A percentile compares a stretch with the other conserved stretches of the same genome.
Conservation (phyloP, 2,329 filamentous ascomycete genomes). For the Sporothrix inflata region DNA sequence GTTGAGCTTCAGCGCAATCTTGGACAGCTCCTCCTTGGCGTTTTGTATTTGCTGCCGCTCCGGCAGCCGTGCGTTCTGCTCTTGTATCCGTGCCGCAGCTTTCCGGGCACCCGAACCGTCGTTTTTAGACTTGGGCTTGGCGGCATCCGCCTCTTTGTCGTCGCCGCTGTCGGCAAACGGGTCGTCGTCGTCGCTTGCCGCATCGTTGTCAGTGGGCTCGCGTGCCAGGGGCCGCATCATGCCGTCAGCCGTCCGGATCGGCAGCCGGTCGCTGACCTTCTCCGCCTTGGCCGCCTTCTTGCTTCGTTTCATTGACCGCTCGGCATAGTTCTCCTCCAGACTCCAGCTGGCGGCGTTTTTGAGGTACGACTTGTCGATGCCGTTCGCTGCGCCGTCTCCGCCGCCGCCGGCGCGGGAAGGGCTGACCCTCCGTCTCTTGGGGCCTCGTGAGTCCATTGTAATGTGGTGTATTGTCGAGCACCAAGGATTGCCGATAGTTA, state of each 20-base stretch:
- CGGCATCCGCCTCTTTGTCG: conserved; percentile 48
- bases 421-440: conserved; percentile 62
- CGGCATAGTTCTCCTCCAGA: conserved; percentile 89
- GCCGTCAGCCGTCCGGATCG: conserved; percentile 85
- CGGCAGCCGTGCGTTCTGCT: conserved; percentile 27
- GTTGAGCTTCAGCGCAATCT: conserved; percentile 77
- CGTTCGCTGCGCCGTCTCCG: conserved; percentile 44
- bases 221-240: conserved; percentile 59
- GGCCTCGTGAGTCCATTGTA: conserved; percentile 53
- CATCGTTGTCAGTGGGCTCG: conserved; percentile 62
- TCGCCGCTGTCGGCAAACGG: conserved; percentile 53
- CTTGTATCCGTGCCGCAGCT: neutral
- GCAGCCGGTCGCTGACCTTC: conserved; percentile 73
- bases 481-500: neutral
- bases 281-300: conserved; percentile 72
- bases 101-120: neutral
- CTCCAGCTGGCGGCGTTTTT: conserved; percentile 82
- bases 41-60: conserved; percentile 71
- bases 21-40: conserved; percentile 90
- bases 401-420: conserved; percentile 53
- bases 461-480: conserved; percentile 10
- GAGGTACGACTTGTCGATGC: conserved; percentile 68
- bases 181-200: conserved; percentile 59
- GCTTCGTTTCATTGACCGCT: conserved; percentile 59
- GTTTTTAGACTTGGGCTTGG: neutral